A percentile compares a stretch with the other conserved stretches of the same genome.
Evolutionary conservation across 164 flowering plant genomes (phyloP).

Genomic region (Paratinospora sagittata): DNA sequence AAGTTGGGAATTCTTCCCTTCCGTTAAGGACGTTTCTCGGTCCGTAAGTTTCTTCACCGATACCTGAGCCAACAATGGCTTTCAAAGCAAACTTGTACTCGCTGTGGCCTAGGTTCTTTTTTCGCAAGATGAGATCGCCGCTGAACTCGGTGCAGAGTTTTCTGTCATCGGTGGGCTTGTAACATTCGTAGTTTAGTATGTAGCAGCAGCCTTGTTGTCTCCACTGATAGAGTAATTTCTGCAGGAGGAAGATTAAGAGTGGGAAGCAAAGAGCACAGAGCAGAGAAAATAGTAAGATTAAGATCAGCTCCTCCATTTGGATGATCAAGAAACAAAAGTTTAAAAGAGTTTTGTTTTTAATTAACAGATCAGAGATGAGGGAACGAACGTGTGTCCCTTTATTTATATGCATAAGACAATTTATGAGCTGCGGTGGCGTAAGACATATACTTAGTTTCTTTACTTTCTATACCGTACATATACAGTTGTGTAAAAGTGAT

Average conservation of each 20-base stretch:
- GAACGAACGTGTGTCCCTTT: no score
- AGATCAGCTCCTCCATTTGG: no score
- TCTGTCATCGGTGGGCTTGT: conserved; percentile 35
- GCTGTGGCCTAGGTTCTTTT: conserved; percentile 34
- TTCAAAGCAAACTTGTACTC: conserved; percentile 42
- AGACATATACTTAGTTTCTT: no score
- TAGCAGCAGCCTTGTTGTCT: conserved; percentile 37
- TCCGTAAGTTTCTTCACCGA: conserved; percentile 53
- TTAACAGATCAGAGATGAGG: no score
- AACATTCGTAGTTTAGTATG: conserved; percentile 47
- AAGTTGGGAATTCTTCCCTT: conserved; percentile 23
- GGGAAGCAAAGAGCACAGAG: conserved; percentile 4
- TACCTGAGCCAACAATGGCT: conserved; percentile 44
- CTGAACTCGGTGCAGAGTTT: conserved; percentile 32
- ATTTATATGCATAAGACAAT: no score
- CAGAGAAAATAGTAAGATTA: neutral
- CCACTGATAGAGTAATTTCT: conserved; percentile 11
- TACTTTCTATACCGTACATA: no score
- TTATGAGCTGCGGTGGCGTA: no score
- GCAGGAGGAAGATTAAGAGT: conserved; percentile 9
- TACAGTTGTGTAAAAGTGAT: no score
- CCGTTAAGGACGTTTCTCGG: conserved; percentile 35
- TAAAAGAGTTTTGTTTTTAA: neutral
- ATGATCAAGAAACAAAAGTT: neutral
- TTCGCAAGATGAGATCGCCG: conserved; percentile 32